Percentiles rank a stretch among this genome's conserved stretches.
Evolutionary conservation across 768 basidiomycete species (phyloP).

Genomic region (Chiua virens): DNA sequence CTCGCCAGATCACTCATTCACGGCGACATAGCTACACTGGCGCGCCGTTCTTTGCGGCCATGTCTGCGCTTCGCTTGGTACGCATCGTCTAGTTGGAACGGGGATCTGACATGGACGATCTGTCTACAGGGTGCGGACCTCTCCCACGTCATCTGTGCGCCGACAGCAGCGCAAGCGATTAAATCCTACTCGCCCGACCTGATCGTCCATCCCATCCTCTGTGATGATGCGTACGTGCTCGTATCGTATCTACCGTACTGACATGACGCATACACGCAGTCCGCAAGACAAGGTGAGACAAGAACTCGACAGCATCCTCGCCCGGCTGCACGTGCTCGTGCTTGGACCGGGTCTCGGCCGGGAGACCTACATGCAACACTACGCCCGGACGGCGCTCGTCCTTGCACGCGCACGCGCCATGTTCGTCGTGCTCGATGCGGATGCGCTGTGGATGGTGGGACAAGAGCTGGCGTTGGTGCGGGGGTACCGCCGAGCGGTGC

Average conservation of each 20-base stretch:
- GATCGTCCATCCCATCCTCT: slow-evolving; percentile 93
- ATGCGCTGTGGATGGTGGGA: slow-evolving; percentile 83
- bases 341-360: slow-evolving; percentile 95
- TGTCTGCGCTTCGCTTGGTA: slow-evolving; percentile 86
- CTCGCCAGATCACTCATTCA: not conserved
- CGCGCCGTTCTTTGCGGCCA: slow-evolving; percentile 94
- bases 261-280: slow-evolving; percentile 31
- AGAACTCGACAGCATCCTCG: slow-evolving; percentile 66
- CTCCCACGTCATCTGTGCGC: slow-evolving; percentile 96
- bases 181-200: slow-evolving; percentile 97
- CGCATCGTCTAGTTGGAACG: not conserved
- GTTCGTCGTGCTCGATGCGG: slow-evolving; percentile 94
- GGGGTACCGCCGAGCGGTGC: slow-evolving; percentile 83
- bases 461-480: slow-evolving; percentile 70
- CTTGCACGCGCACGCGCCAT: slow-evolving; percentile 74
- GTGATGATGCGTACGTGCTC: slow-evolving; percentile 57
- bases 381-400: slow-evolving; percentile 70
- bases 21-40: slow-evolving; percentile 79
- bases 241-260: not conserved
- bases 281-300: slow-evolving; percentile 46
- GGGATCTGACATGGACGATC: not conserved
- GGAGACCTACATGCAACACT: slow-evolving; percentile 84
- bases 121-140: slow-evolving; percentile 78
- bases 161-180: slow-evolving; percentile 87
- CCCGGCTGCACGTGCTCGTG: slow-evolving; percentile 88